phyloP scores from a whole-genome alignment of 2,329 filamentous ascomycete genomes.

The Aspergillus ibericus region DNA sequence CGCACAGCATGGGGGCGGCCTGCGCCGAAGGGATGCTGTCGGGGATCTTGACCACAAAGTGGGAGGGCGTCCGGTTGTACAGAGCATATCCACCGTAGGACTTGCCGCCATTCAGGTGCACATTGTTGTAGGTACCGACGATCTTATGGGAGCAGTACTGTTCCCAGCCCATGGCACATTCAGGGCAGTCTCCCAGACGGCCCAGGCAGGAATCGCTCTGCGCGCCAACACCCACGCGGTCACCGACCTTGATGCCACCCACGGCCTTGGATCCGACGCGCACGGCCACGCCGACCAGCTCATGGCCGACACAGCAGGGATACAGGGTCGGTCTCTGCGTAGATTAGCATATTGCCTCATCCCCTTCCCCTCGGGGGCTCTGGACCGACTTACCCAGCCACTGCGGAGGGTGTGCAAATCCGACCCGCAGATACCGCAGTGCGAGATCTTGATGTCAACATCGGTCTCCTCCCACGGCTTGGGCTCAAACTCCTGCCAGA shows the following conservation, averaged over 20 bases:
- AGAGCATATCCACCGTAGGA: slow-evolving; percentile 66
- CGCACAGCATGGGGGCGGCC: slow-evolving; percentile 74
- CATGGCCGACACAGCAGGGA: slow-evolving; percentile 61
- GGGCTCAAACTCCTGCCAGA: slow-evolving; percentile 58
- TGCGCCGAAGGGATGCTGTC: slow-evolving; percentile 50
- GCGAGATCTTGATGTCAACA: slow-evolving; percentile 63
- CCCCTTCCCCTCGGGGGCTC: no score
- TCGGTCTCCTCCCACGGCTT: slow-evolving; percentile 68
- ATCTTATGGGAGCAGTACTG: slow-evolving; percentile 34
- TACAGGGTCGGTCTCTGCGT: slow-evolving; percentile 34
- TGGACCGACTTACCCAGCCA: slow-evolving; percentile 39
- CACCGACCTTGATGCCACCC: slow-evolving; percentile 32
- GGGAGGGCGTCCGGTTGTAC: slow-evolving; percentile 55
- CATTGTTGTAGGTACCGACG: slow-evolving; percentile 35
- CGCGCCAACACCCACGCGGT: slow-evolving; percentile 58
- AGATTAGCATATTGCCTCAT: not conserved
- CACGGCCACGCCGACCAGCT: slow-evolving; percentile 62
- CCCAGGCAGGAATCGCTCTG: slow-evolving; percentile 57
- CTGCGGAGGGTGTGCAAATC: slow-evolving; percentile 60
- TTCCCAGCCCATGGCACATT: slow-evolving; percentile 50
- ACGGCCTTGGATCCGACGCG: slow-evolving; percentile 52
- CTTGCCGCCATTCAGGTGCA: slow-evolving; percentile 54
- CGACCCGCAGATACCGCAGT: slow-evolving; percentile 66
- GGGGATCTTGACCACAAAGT: slow-evolving; percentile 63
- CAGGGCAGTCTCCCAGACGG: slow-evolving; percentile 50